Evolutionary conservation across 257 asterid species (phyloP).

Genomic region (Przewalskia tangutica): DNA sequence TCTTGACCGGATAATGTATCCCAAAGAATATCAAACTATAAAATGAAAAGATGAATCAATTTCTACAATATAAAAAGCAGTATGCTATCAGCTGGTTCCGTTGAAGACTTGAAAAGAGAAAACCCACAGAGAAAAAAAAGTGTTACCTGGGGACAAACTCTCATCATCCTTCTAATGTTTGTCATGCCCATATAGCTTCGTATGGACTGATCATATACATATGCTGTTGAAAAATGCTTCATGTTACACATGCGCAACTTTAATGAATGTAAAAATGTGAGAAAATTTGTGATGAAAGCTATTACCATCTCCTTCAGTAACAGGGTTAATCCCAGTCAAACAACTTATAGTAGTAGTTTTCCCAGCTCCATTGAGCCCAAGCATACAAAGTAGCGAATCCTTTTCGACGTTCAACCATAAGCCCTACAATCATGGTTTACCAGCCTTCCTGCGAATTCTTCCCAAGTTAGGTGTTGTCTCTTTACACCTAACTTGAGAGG

Average conservation of each 20-base stretch:
- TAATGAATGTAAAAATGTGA: background rate
- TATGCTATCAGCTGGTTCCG: background rate
- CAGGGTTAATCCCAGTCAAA: constrained; percentile 87
- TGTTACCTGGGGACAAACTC: constrained; percentile 89
- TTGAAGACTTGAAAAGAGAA: background rate
- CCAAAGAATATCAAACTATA: constrained; percentile 89
- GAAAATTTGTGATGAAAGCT: background rate
- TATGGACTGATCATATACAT: constrained; percentile 67
- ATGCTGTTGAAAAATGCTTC: constrained; percentile 40
- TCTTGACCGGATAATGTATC: constrained; percentile 78
- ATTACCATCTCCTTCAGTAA: constrained; percentile 90
- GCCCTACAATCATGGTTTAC: constrained; percentile 59
- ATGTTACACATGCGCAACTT: background rate
- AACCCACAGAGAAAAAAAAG: constrained; percentile 3
- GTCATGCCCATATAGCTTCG: constrained; percentile 75
- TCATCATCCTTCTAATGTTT: constrained; percentile 70
- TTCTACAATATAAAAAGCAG: background rate
- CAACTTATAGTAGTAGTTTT: constrained; percentile 85
- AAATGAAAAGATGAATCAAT: background rate
- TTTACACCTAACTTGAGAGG: too few relatives aligned
- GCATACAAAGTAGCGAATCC: constrained; percentile 91
- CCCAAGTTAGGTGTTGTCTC: too few relatives aligned
- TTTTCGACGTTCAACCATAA: constrained; percentile 81
- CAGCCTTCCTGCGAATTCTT: too few relatives aligned
- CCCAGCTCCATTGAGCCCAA: constrained; percentile 98